Evolutionary conservation across 805 yeast species (phyloP).

Genomic region (Yarrowia sp.): DNA sequence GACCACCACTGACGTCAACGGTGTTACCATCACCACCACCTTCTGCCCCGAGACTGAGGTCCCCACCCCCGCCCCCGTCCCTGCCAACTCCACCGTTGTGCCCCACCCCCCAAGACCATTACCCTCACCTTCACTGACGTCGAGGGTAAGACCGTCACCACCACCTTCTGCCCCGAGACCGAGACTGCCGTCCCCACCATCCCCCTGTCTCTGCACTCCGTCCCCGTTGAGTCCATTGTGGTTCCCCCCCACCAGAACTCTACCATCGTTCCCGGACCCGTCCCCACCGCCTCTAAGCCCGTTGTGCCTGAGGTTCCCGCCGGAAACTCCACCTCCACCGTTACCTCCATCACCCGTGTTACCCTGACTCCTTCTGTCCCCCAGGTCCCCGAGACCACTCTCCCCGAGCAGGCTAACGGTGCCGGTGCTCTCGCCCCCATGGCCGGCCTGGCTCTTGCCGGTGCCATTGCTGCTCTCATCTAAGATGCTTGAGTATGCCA

Average conservation of each 20-base stretch:
- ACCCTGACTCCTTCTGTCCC: conserved; percentile 23
- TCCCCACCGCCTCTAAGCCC: conserved; percentile 17
- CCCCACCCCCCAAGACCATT: conserved; percentile 21
- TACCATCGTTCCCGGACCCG: conserved; percentile 8
- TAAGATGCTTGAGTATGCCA: conserved; percentile 1
- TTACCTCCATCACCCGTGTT: conserved; percentile 25
- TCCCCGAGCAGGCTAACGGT: conserved; percentile 26
- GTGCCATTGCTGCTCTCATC: conserved; percentile 24
- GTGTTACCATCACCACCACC: conserved; percentile 26
- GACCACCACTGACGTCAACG: conserved; percentile 24
- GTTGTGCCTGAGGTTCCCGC: conserved; percentile 22
- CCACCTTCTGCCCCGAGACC: conserved; percentile 27
- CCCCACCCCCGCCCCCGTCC: conserved; percentile 18
- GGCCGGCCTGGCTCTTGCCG: conserved; percentile 27
- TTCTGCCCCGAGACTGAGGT: conserved; percentile 26
- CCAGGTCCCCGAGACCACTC: conserved; percentile 16
- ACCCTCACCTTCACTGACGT: conserved; percentile 23
- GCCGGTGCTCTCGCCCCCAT: conserved; percentile 23
- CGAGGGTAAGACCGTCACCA: conserved; percentile 25
- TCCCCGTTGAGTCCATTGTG: conserved; percentile 2
- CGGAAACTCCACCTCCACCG: conserved; percentile 26
- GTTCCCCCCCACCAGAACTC: conserved; percentile 22
- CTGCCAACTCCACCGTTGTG: conserved; percentile 16
- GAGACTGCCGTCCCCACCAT: conserved; percentile 25
- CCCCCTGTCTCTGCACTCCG: not conserved